These are phyloP conservation scores for Ogataea populi-albae DNA, from an alignment of 805 yeast species.

Conservation along the genomic window DNA sequence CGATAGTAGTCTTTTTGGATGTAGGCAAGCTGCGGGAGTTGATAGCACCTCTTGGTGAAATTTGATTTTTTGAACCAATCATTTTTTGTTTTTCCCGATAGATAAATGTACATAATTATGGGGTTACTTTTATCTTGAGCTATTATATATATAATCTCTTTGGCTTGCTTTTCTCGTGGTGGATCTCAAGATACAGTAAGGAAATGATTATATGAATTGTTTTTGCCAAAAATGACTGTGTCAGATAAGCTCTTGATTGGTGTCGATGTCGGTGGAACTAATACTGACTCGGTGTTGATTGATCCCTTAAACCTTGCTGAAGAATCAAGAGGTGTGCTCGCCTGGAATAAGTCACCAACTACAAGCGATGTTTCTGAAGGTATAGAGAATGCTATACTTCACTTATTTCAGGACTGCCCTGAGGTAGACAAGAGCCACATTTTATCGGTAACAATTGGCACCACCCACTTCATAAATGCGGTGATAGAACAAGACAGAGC, in stretches of 20 bases:
- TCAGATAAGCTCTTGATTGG: conserved; percentile 33
- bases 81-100: too few species aligned
- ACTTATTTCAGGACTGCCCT: conserved; percentile 28
- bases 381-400: conserved; percentile 35
- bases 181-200: too few species aligned
- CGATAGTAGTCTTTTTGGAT: too few species aligned
- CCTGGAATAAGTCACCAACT: conserved; percentile 45
- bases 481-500: conserved; percentile 43
- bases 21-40: too few species aligned
- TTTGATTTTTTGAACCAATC: too few species aligned
- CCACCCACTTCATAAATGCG: conserved; percentile 50
- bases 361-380: conserved; percentile 45
- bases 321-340: conserved; percentile 33
- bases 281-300: conserved; percentile 45
- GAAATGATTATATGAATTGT: too few species aligned
- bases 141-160: too few species aligned
- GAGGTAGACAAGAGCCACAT: conserved; percentile 25
- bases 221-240: conserved; percentile 2
- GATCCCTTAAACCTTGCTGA: conserved; percentile 31
- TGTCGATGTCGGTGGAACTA: conserved; percentile 52
- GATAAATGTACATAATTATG: too few species aligned
- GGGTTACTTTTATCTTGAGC: too few species aligned
- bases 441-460: conserved; percentile 45
- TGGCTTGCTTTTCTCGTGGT: too few species aligned
- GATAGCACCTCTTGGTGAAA: too few species aligned